These are phyloP conservation scores for Teratosphaeria pseudoeucalypti DNA, from an alignment of 2,329 filamentous ascomycete species.

Conservation along the genomic window DNA sequence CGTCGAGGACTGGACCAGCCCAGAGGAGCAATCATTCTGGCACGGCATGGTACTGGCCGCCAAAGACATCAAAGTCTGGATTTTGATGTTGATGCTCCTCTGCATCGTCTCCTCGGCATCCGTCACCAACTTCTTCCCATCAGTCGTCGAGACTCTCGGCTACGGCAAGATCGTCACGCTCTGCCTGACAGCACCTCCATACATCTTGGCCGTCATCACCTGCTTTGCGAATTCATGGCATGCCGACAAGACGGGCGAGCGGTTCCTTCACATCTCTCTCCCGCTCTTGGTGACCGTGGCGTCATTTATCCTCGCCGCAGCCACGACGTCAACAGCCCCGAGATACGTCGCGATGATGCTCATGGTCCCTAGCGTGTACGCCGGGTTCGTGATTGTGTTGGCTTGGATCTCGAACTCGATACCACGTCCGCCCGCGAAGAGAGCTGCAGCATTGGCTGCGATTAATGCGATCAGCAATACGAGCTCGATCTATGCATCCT, in stretches of 20 bases:
- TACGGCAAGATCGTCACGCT: constrained; percentile 23
- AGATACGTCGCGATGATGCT: constrained; percentile 27
- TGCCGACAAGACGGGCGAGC: constrained; percentile 30
- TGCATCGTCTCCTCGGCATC: constrained; percentile 25
- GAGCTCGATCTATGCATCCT: constrained; percentile 43
- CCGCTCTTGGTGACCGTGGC: constrained; percentile 21
- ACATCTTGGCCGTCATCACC: constrained; percentile 24
- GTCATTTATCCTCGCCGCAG: constrained; percentile 23
- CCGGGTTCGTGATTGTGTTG: constrained; percentile 52
- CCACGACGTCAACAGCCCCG: constrained; percentile 19
- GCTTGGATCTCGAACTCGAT: constrained; percentile 43
- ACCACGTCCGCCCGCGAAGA: constrained; percentile 44
- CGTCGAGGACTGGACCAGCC: constrained; percentile 22
- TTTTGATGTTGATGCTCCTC: constrained; percentile 27
- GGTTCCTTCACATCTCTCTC: constrained; percentile 29
- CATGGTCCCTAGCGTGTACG: constrained; percentile 41
- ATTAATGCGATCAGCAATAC: constrained; percentile 47
- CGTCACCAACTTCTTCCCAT: constrained; percentile 26
- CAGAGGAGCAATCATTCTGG: constrained; percentile 22
- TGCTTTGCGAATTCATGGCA: constrained; percentile 28
- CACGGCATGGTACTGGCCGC: constrained; percentile 23
- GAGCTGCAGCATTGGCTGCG: constrained; percentile 44
- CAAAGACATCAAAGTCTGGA: constrained; percentile 26
- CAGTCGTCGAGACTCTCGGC: constrained; percentile 24
- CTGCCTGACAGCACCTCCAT: constrained; percentile 26